These are phyloP conservation scores for Exserohilum rostratum DNA, from an alignment of 2,329 filamentous ascomycete species.

Conservation along the genomic window DNA sequence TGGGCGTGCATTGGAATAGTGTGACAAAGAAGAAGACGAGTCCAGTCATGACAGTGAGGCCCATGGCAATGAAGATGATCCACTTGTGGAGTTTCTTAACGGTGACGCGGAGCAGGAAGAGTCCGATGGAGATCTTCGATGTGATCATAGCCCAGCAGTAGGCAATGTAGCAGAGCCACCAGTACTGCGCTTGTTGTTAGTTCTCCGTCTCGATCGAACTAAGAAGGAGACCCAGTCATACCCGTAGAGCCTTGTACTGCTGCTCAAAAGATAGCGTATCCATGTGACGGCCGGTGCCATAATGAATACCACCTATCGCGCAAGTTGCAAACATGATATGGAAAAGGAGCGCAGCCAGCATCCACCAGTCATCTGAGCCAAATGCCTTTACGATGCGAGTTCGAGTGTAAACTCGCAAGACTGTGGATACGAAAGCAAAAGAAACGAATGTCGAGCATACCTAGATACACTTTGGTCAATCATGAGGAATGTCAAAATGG, in stretches of 20 bases:
- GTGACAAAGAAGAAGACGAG: conserved; percentile 55
- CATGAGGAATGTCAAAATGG: conserved; percentile 10
- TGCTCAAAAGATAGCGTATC: conserved; percentile 26
- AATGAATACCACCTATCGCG: conserved; percentile 39
- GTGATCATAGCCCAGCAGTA: conserved; percentile 43
- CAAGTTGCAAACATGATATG: conserved; percentile 41
- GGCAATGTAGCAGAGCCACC: conserved; percentile 45
- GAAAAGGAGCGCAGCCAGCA: conserved; percentile 35
- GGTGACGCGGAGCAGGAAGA: conserved; percentile 45
- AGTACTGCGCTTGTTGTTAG: conserved; percentile 31
- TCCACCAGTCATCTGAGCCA: conserved; percentile 44
- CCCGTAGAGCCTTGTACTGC: conserved; percentile 37
- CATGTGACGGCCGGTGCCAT: conserved; percentile 44
- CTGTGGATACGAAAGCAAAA: conserved; percentile 48
- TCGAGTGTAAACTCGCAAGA: conserved; percentile 52
- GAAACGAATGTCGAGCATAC: conserved; percentile 47
- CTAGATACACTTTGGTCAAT: conserved; percentile 10
- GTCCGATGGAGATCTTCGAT: conserved; percentile 42
- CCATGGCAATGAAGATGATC: conserved; percentile 49
- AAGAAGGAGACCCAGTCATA: conserved; percentile 15
- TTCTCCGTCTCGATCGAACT: background rate
- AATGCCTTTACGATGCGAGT: conserved; percentile 48
- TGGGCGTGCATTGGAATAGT: conserved; percentile 58
- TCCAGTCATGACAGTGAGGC: conserved; percentile 45
- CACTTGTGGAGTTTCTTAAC: conserved; percentile 35